Conservation (phyloP, 352 stramenopile species). For the Globisporangium nagaii region DNA sequence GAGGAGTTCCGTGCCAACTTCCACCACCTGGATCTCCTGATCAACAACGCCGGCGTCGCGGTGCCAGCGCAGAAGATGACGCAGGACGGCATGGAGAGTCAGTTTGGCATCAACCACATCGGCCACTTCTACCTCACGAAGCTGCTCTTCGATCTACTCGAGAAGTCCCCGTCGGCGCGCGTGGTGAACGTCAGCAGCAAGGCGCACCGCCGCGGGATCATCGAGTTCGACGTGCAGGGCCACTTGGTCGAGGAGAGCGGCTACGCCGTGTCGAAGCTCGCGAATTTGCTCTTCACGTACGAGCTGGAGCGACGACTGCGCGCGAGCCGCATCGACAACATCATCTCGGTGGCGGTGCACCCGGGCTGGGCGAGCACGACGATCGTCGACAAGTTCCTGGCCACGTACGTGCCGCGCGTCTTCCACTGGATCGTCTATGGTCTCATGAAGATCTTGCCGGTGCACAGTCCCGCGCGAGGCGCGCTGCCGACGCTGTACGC, state of each 20-base stretch:
- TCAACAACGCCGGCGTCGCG: slow-evolving; percentile 30
- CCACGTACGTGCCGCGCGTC: slow-evolving; percentile 22
- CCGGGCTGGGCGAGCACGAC: slow-evolving; percentile 44
- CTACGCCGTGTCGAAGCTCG: slow-evolving; percentile 55
- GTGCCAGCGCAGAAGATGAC: slow-evolving; percentile 2
- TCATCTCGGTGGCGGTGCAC: slow-evolving; percentile 46
- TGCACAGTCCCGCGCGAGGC: slow-evolving; percentile 40
- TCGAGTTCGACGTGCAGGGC: slow-evolving; percentile 14
- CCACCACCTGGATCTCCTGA: slow-evolving; percentile 23
- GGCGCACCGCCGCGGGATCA: slow-evolving; percentile 16
- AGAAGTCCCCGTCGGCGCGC: slow-evolving; percentile 13
- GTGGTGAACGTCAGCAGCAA: slow-evolving; percentile 34
- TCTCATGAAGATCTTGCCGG: slow-evolving; percentile 34
- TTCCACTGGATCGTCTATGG: slow-evolving; percentile 30
- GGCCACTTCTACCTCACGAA: slow-evolving; percentile 45
- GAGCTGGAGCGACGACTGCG: slow-evolving; percentile 44
- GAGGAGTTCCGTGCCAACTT: slow-evolving; percentile 10
- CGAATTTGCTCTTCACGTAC: slow-evolving; percentile 58
- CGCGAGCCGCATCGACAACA: slow-evolving; percentile 23
- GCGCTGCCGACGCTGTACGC: slow-evolving; percentile 50
- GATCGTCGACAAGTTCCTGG: slow-evolving; percentile 40
- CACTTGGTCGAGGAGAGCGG: slow-evolving; percentile 27
- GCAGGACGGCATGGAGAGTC: slow-evolving; percentile 26
- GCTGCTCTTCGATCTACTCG: slow-evolving; percentile 30
- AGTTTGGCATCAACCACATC: slow-evolving; percentile 50